Evolutionary conservation across 2,329 filamentous ascomycete species (phyloP), one percentile per base, ranked within the genome.

Genomic region (Pseudocercospora fuligena): DNA sequence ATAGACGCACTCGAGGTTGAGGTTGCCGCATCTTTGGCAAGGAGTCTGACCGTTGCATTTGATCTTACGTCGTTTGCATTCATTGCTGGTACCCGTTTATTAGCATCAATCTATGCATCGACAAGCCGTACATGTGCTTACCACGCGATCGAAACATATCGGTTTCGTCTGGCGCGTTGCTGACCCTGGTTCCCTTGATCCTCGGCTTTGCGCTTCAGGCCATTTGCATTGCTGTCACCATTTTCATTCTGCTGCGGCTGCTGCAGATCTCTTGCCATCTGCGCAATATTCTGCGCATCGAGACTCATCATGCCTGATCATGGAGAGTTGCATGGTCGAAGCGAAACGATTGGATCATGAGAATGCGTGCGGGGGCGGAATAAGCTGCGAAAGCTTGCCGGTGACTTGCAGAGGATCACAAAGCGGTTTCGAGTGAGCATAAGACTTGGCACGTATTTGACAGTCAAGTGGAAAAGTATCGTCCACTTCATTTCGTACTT

Each of bases 61-160:
- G 77, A 90, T 90, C 80, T 90, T 90, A 64, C 88, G 84, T 58
- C 88, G 81, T 76, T 89, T 89, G 80, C 87, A 89, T 73, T 89
- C 87, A 76, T 89, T 89, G 75, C 86, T 87, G 72, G n/a, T 40
- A 12, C 27, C n/a, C 56, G 51, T 36, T 49, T 19, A 46, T 66
- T 19, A 49, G 49, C 27, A 21, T 5, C 14, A 31, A 21, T 53
- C 16, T 40, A 12, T 43, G 29, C 51, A 21, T n/a, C 6, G 11
- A 5, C 21, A 46, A 29, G 36, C 60, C 12, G 84, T 63, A 85
- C 46, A 25, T 60, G 16, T 53, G 69, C 82, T 75, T 81, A 88
- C 86, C 88, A 90, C 60, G 88, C 88, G 71, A 90, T 89, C 29
- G 87, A 89, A 71, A 89, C 89, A 77, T 90, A 90, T 71, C 88